phyloP scores from a whole-genome alignment of 768 basidiomycete genomes.

The Chalciporus piperatus region DNA sequence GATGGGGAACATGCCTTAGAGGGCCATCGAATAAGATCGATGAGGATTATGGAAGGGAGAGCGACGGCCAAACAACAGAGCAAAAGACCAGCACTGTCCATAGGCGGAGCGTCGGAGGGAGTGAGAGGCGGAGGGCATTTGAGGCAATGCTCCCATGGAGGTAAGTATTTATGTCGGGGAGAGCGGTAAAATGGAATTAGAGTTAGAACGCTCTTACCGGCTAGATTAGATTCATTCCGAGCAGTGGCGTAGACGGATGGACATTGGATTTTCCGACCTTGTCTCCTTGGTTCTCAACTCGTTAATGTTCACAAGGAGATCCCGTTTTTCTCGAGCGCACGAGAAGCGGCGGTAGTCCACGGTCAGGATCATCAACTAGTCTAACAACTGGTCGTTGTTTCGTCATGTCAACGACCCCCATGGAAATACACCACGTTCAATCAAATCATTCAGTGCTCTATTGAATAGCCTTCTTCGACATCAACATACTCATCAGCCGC shows the following conservation, averaged over 20 bases:
- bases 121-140: slow-evolving; percentile 29
- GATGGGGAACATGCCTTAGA: slow-evolving; percentile 27
- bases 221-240: slow-evolving; percentile 30
- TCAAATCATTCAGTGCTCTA: slow-evolving; percentile 12
- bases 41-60: slow-evolving; percentile 9
- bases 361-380: too few species aligned
- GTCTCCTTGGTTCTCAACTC: background rate
- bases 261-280: slow-evolving; percentile 11
- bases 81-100: slow-evolving; percentile 23
- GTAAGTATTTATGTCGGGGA: slow-evolving; percentile 32
- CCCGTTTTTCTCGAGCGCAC: slow-evolving; percentile 8
- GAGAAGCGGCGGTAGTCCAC: slow-evolving; percentile 6
- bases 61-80: slow-evolving; percentile 18
- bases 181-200: slow-evolving; percentile 27
- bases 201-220: slow-evolving; percentile 25
- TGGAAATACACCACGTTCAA: slow-evolving; percentile 7
- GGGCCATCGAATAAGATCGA: slow-evolving; percentile 22
- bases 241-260: slow-evolving; percentile 20
- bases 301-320: slow-evolving; percentile 2
- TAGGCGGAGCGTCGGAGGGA: slow-evolving; percentile 22
- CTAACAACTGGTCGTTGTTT: slow-evolving; percentile 1
- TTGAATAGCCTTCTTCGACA: slow-evolving; percentile 2
- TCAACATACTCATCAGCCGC: slow-evolving; percentile 1
- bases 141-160: slow-evolving; percentile 18
- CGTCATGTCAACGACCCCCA: slow-evolving; percentile 23